These are phyloP conservation scores for Hyphodiscus sp. DNA, from an alignment of 2,329 filamentous ascomycete genomes.

Conservation along the genomic window DNA sequence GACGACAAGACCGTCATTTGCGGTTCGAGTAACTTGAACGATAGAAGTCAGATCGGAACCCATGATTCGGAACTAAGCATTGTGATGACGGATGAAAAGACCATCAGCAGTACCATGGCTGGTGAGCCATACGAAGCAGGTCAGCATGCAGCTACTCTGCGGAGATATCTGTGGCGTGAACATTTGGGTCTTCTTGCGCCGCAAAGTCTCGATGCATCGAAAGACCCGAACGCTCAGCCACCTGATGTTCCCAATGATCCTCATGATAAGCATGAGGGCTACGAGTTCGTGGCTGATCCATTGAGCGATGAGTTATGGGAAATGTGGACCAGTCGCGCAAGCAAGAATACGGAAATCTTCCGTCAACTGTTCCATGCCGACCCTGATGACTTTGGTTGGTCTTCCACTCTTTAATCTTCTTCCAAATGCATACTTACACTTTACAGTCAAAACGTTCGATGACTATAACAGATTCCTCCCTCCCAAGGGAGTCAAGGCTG, in stretches of 20 bases:
- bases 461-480: conserved; percentile 80
- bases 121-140: conserved; percentile 71
- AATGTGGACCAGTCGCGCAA: conserved; percentile 63
- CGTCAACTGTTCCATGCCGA: conserved; percentile 80
- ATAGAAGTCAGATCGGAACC: conserved; percentile 77
- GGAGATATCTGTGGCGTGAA: conserved; percentile 82
- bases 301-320: conserved; percentile 59
- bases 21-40: conserved; percentile 86
- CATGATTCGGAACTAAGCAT: conserved; percentile 91
- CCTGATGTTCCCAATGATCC: conserved; percentile 63
- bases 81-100: conserved; percentile 77
- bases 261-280: conserved; percentile 51
- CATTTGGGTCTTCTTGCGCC: conserved; percentile 76
- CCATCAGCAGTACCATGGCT: conserved; percentile 67
- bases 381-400: conserved; percentile 73
- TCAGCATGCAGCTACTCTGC: conserved; percentile 74
- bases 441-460: conserved; percentile 71
- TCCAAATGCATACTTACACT: not conserved
- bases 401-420: not conserved
- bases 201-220: conserved; percentile 60
- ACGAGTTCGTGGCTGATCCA: conserved; percentile 64
- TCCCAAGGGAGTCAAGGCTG: conserved; percentile 64
- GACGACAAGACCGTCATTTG: conserved; percentile 83
- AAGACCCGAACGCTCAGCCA: conserved; percentile 69
- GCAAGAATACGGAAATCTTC: conserved; percentile 67